These are phyloP conservation scores for Cyanidiococcus yangmingshanensis DNA, from an alignment of 23 red algal genomes.

Conservation along the genomic window DNA sequence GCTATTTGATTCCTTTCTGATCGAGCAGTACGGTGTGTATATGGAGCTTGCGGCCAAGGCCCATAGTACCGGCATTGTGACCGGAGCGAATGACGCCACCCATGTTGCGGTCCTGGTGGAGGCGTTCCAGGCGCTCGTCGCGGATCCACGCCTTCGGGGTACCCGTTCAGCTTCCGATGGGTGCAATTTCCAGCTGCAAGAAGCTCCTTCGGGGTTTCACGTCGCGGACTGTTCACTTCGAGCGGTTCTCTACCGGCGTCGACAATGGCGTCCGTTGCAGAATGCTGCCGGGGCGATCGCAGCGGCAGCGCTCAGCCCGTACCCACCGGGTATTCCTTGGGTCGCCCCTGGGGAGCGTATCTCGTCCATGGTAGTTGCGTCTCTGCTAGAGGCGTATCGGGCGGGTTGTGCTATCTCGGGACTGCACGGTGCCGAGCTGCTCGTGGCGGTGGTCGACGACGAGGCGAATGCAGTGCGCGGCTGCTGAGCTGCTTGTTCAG, in stretches of 20 bases:
- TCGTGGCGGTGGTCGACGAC: background rate
- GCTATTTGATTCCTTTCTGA: conserved; percentile 60
- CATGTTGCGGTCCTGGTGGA: conserved; percentile 54
- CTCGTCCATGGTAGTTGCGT: conserved; percentile 9
- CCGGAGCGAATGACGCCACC: conserved; percentile 39
- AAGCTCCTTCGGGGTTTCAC: background rate
- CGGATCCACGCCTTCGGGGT: background rate
- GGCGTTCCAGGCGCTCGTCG: conserved; percentile 27
- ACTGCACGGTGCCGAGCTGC: background rate
- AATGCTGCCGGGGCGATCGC: conserved; percentile 41
- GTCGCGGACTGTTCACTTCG: conserved; percentile 15
- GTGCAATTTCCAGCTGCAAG: background rate
- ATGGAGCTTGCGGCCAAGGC: conserved; percentile 59
- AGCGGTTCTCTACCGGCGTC: conserved; percentile 1
- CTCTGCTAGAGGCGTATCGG: background rate
- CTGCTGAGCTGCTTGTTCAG: background rate
- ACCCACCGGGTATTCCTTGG: conserved; percentile 87
- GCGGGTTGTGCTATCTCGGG: background rate
- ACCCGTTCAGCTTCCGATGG: background rate
- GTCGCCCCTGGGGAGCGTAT: conserved; percentile 71
- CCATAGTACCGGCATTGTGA: conserved; percentile 51
- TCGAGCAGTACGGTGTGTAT: conserved; percentile 77
- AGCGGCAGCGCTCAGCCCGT: conserved; percentile 57
- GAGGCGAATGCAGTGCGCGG: background rate
- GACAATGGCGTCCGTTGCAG: background rate